Base-by-base conservation (phyloP, 139 green algal genomes). In the Chlamydomonas schloesseri region DNA sequence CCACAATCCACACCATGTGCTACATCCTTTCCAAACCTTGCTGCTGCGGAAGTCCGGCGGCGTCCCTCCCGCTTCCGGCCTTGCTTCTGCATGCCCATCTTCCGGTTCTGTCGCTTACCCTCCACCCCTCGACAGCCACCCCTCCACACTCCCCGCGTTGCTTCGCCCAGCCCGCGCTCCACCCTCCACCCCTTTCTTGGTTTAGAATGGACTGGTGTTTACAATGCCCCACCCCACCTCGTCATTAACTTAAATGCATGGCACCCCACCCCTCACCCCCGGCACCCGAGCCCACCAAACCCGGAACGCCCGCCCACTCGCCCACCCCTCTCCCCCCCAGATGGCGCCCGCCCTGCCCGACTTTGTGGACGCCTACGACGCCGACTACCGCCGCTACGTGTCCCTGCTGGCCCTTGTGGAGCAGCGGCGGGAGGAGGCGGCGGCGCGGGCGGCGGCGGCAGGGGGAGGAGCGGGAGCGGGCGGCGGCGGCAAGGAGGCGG, bases 281-380 rank as follows among this genome's bases (percentile, higher is more conserved):
- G 8, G 10, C 55, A 24, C 55, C 6, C 14, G 8, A n/a, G 13
- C n/a, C 4, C n/a, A 46, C 14, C n/a, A 71, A 24, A 10, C 42
- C 42, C 42, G 1, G 13, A 26, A 23, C n/a, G 14, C n/a, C n/a
- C 15, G 14, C 18, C 3, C 29, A 13, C 64, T 71, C 28, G 11
- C 64, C 29, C 29, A 26, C 29, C 10, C 15, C 64, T 37, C 37
- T 34, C 24, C 37, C 37, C 23, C 37, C 6, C 65, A 84, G 78
- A 24, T 84, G 64, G 78, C 78, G 23, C 78, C 78, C n/a, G 18
- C 46, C 23, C 78, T 84, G 64, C 10, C n/a, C 6, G 46, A 50
- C n/a, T 84, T 84, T 31, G n/a, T 84, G 13, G n/a, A 46, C 18
- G 13, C 78, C 78, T 84, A 68, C 42, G 78, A 84, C 46, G 64